Evolutionary conservation across 495 filamentous ascomycete genomes (phyloP).

Genomic region (Penicillium paxilli): DNA sequence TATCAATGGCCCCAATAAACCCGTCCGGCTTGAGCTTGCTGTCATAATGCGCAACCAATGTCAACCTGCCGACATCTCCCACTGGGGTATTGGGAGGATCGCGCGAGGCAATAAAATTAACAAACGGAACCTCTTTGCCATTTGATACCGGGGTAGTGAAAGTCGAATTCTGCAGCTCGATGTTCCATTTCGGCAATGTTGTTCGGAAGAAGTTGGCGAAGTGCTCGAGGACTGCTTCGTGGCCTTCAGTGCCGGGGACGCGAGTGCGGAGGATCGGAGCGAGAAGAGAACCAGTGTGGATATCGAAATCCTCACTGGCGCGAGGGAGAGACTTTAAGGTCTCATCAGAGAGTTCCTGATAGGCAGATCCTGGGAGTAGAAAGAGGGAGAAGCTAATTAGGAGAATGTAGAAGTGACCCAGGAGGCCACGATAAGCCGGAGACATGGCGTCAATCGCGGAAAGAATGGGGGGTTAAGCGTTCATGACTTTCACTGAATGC

Average conservation of each 20-base stretch:
- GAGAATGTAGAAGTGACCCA: slow-evolving; percentile 28
- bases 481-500: slow-evolving; percentile 11
- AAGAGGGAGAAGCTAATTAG: slow-evolving; percentile 28
- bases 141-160: slow-evolving; percentile 73
- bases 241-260: slow-evolving; percentile 82
- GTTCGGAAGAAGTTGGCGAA: slow-evolving; percentile 76
- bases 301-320: slow-evolving; percentile 77
- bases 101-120: slow-evolving; percentile 82
- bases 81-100: slow-evolving; percentile 78
- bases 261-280: slow-evolving; percentile 87
- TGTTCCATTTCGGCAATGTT: slow-evolving; percentile 73
- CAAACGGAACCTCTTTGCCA: slow-evolving; percentile 71
- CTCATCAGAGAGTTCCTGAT: slow-evolving; percentile 71
- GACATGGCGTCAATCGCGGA: slow-evolving; percentile 23
- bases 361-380: slow-evolving; percentile 49
- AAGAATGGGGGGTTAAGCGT: slow-evolving; percentile 3
- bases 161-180: slow-evolving; percentile 85
- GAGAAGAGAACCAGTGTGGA: slow-evolving; percentile 70
- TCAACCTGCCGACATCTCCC: slow-evolving; percentile 77
- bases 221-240: slow-evolving; percentile 72
- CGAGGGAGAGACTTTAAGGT: slow-evolving; percentile 66
- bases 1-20: slow-evolving; percentile 93
- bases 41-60: slow-evolving; percentile 94
- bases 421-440: slow-evolving; percentile 27
- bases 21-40: slow-evolving; percentile 77